Evolutionary conservation across 306 rosid genomes (phyloP).

Genomic region (Trichosanthes truncata): DNA sequence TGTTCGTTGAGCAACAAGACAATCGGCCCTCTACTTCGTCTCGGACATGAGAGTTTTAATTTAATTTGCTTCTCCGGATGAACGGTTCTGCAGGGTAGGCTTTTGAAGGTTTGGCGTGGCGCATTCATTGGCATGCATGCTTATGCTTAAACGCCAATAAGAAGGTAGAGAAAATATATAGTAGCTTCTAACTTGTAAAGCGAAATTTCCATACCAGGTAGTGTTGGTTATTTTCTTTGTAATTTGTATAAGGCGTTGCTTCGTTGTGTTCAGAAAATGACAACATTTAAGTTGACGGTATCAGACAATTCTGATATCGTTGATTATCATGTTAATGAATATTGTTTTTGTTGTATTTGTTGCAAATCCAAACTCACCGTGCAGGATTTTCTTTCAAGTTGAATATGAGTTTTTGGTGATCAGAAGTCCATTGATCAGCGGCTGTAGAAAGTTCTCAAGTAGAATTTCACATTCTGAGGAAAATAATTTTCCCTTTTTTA

Average conservation of each 20-base stretch:
- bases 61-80: not conserved
- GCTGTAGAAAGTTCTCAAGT: not conserved
- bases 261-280: not conserved
- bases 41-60: constrained; percentile 6
- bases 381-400: not conserved
- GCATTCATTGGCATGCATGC: constrained; percentile 4
- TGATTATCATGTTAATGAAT: not conserved
- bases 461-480: not conserved
- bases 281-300: not conserved
- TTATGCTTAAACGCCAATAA: constrained; percentile 9
- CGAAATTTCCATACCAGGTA: not conserved
- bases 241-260: not conserved
- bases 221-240: not conserved
- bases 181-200: constrained; percentile 1
- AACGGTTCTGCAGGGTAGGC: not conserved
- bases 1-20: constrained; percentile 37
- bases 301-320: constrained; percentile 5
- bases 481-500: not conserved
- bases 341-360: not conserved
- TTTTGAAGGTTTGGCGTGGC: not conserved
- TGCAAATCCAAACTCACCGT: not conserved
- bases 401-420: not conserved
- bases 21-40: constrained; percentile 47
- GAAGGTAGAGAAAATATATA: not conserved
- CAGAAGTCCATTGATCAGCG: not conserved